These are phyloP conservation scores for Chimonanthus praecox DNA, from an alignment of 164 flowering plant species.

Conservation along the genomic window DNA sequence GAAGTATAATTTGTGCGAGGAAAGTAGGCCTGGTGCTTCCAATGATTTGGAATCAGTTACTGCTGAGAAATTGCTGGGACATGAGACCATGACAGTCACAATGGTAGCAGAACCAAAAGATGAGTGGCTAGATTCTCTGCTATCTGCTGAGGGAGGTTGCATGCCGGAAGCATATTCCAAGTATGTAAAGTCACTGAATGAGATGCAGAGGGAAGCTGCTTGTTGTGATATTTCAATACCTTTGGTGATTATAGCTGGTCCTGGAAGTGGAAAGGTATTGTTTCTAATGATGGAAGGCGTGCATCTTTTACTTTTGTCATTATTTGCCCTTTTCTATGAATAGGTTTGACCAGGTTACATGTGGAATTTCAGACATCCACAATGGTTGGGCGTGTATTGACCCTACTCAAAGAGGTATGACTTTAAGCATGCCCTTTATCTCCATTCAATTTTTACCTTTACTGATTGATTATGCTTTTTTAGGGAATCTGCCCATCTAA, in stretches of 20 bases:
- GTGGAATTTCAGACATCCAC: constrained; percentile 69
- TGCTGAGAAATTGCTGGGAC: constrained; percentile 5
- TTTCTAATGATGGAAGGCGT: background rate
- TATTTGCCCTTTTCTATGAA: constrained; percentile 1
- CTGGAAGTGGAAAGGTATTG: constrained; percentile 96
- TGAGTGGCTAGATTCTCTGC: constrained; percentile 7
- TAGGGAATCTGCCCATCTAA: constrained; percentile 75
- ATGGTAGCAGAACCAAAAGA: background rate
- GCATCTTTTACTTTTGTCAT: background rate
- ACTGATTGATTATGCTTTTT: background rate
- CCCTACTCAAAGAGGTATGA: constrained; percentile 71
- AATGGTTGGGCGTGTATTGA: constrained; percentile 90
- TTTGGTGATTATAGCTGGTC: constrained; percentile 92
- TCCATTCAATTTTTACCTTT: background rate
- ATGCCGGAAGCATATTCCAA: constrained; percentile 57
- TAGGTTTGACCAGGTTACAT: background rate
- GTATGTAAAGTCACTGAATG: constrained; percentile 66
- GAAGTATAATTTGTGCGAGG: constrained; percentile 10
- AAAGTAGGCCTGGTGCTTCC: background rate
- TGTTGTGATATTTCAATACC: constrained; percentile 71
- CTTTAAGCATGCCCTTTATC: background rate
- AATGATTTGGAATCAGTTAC: constrained; percentile 7
- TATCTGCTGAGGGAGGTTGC: constrained; percentile 9
- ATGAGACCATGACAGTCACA: constrained; percentile 5
- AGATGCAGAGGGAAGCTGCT: constrained; percentile 81